A percentile compares a stretch with the other conserved stretches of the same genome.
These are phyloP conservation scores for Mycena crocata DNA, from an alignment of 768 basidiomycete genomes.

Conservation along the genomic window DNA sequence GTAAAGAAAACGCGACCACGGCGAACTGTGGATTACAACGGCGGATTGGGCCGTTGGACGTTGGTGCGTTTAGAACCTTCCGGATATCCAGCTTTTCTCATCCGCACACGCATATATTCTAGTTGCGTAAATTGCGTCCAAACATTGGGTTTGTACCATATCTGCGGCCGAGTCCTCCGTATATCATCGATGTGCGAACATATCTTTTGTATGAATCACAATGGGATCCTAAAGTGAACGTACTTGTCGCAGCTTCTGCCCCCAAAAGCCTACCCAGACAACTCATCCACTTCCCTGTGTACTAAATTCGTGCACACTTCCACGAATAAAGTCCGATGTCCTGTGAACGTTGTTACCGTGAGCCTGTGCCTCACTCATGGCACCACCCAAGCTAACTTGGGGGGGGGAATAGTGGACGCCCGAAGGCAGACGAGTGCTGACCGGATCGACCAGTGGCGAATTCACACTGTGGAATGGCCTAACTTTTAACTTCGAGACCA, in stretches of 20 bases:
- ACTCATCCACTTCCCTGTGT: conserved; percentile 93
- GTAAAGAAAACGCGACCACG: conserved; percentile 93
- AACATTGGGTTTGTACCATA: conserved; percentile 81
- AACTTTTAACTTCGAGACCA: conserved; percentile 99
- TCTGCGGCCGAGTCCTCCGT: conserved; percentile 88
- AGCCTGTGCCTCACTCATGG: conserved; percentile 40
- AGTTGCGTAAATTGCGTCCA: conserved; percentile 85
- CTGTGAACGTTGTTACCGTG: conserved; percentile 95
- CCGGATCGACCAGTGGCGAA: conserved; percentile 96
- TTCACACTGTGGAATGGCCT: conserved; percentile 99
- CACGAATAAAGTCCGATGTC: conserved; percentile 98
- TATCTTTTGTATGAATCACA: conserved; percentile 26
- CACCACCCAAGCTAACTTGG: background rate
- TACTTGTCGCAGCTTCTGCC: conserved; percentile 79
- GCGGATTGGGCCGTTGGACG: conserved; percentile 87
- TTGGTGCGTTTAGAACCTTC: conserved; percentile 63
- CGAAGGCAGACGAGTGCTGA: conserved; percentile 91
- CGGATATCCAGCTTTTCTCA: conserved; percentile 17
- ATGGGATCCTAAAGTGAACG: conserved; percentile 36
- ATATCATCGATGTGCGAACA: conserved; percentile 84
- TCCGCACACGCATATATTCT: conserved; percentile 11
- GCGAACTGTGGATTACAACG: conserved; percentile 95
- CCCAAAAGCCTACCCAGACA: conserved; percentile 90
- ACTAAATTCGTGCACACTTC: conserved; percentile 98
- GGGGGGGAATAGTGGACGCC: conserved; percentile 97